phyloP scores from a whole-genome alignment of 768 basidiomycete species.

The Suillus ampliporus region DNA sequence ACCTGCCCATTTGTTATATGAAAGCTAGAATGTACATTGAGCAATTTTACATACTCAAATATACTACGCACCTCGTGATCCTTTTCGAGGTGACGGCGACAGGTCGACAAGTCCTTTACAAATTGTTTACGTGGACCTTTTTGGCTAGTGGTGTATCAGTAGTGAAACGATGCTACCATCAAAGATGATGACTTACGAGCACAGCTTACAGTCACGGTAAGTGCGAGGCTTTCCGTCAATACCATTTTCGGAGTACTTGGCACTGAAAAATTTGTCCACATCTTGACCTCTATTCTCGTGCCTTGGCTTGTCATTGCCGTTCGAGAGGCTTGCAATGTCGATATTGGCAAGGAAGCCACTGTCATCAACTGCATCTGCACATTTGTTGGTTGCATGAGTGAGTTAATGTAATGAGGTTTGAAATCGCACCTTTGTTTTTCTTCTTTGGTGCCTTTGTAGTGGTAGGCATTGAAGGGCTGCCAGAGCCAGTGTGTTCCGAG shows the following conservation, averaged over 20 bases:
- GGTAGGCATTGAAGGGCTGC: no score
- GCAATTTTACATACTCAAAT: no score
- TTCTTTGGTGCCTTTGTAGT: no score
- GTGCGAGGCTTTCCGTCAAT: not conserved
- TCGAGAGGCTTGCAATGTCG: slow-evolving; percentile 6
- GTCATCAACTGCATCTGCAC: slow-evolving; percentile 4
- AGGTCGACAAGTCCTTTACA: not conserved
- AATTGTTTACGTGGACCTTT: not conserved
- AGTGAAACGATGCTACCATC: no score
- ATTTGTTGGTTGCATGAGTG: no score
- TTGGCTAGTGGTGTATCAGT: no score
- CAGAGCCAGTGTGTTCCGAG: no score
- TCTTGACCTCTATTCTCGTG: not conserved
- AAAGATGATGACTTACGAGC: no score
- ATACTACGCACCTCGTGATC: not conserved
- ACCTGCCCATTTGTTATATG: slow-evolving; percentile 28
- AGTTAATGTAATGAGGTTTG: no score
- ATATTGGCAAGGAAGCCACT: slow-evolving; percentile 21
- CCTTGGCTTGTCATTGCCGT: not conserved
- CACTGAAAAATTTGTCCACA: not conserved
- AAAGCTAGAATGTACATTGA: no score
- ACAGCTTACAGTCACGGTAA: not conserved
- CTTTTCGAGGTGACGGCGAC: not conserved
- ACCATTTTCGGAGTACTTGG: not conserved
- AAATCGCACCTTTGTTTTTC: not conserved